phyloP scores from a whole-genome alignment of 768 basidiomycete species.

The Ramaria sp. region DNA sequence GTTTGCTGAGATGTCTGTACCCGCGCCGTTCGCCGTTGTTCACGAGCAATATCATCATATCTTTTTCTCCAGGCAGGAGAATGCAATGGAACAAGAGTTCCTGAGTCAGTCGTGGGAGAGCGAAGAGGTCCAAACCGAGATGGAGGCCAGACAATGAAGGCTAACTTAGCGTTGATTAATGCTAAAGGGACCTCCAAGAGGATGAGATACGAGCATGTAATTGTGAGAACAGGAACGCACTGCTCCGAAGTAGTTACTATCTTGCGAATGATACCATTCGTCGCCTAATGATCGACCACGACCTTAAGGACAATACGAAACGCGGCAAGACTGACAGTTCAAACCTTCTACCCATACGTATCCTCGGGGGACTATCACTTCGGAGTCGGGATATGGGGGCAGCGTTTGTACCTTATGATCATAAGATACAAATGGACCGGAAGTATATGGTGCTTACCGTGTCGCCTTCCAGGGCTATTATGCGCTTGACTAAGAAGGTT shows the following conservation, averaged over 20 bases:
- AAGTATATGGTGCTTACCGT: constrained; percentile 14
- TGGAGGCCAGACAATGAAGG: constrained; percentile 21
- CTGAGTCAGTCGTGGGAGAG: constrained; percentile 8
- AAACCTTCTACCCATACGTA: constrained; percentile 71
- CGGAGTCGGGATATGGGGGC: constrained; percentile 50
- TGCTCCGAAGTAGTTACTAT: constrained; percentile 66
- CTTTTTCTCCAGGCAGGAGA: constrained; percentile 22
- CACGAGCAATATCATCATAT: constrained; percentile 29
- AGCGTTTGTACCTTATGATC: constrained; percentile 38
- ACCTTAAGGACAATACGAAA: not conserved
- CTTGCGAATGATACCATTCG: constrained; percentile 53
- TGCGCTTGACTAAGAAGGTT: constrained; percentile 50
- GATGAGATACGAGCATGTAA: not conserved
- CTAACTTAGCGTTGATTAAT: constrained; percentile 20
- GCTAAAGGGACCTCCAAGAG: constrained; percentile 17
- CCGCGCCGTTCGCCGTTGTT: constrained; percentile 27
- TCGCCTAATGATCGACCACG: constrained; percentile 33
- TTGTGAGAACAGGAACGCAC: constrained; percentile 25
- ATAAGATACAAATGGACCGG: not conserved
- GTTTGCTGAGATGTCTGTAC: constrained; percentile 17
- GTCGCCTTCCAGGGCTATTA: constrained; percentile 55
- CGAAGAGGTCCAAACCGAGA: constrained; percentile 18
- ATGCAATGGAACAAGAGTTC: constrained; percentile 11
- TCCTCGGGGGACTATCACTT: constrained; percentile 45
- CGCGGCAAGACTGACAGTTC: constrained; percentile 9